Evolutionary conservation across 208 protist genomes (phyloP).

Genomic region (Wallacemonas rigidus): DNA sequence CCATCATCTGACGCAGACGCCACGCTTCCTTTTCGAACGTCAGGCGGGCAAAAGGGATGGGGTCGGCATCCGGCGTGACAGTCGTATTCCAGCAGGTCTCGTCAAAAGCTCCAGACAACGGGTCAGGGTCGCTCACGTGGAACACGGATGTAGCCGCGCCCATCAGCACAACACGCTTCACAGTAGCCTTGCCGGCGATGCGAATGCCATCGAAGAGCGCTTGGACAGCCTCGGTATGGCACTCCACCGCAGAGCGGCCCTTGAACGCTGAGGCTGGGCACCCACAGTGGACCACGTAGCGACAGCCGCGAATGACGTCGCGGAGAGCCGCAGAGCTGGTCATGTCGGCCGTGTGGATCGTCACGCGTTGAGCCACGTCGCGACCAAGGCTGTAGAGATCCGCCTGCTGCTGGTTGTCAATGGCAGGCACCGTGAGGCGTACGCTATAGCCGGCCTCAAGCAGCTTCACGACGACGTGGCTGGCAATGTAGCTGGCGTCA

Average conservation of each 20-base stretch:
- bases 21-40: constrained; percentile 90
- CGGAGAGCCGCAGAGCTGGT: constrained; percentile 75
- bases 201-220: constrained; percentile 89
- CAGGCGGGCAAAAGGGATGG: constrained; percentile 79
- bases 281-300: constrained; percentile 90
- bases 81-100: constrained; percentile 84
- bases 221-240: constrained; percentile 74
- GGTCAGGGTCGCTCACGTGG: constrained; percentile 71
- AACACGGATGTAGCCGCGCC: constrained; percentile 80
- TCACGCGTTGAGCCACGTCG: constrained; percentile 64
- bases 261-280: constrained; percentile 45
- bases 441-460: constrained; percentile 90
- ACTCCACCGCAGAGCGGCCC: constrained; percentile 48
- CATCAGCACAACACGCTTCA: constrained; percentile 87
- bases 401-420: constrained; percentile 63
- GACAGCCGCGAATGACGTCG: constrained; percentile 77
- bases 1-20: constrained; percentile 86
- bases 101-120: constrained; percentile 68
- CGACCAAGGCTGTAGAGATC: constrained; percentile 69
- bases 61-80: constrained; percentile 61
- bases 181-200: constrained; percentile 68
- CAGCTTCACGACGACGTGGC: constrained; percentile 82
- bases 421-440: constrained; percentile 66
- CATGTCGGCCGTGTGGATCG: constrained; percentile 71
- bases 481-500: constrained; percentile 80